Conservation (phyloP, 305 asterid genomes). For the Solanum aculeatissimum region DNA sequence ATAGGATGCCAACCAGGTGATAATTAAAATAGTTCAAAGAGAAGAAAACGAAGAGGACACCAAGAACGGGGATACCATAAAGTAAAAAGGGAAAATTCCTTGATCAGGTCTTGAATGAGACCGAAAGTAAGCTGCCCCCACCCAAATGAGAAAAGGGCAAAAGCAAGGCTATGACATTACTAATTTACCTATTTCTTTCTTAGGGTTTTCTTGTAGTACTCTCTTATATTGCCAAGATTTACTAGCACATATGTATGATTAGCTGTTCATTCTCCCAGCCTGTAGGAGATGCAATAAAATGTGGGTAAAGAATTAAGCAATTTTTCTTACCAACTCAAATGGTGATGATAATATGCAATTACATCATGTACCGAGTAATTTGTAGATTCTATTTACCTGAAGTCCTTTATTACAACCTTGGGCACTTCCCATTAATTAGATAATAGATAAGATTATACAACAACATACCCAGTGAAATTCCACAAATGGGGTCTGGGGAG, state of each 20-base stretch:
- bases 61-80: not conserved
- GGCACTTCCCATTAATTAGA: not conserved
- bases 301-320: not conserved
- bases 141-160: not conserved
- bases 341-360: not conserved
- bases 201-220: not conserved
- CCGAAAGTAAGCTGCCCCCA: not conserved
- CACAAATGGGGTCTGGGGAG: no score
- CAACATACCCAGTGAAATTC: no score
- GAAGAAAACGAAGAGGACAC: not conserved
- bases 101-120: not conserved
- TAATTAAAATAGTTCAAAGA: not conserved
- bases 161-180: not conserved
- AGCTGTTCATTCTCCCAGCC: not conserved
- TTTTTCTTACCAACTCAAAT: not conserved
- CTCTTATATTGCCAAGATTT: not conserved
- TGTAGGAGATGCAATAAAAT: not conserved
- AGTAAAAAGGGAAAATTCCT: not conserved
- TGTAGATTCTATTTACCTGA: not conserved
- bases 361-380: not conserved
- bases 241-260: not conserved
- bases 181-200: not conserved
- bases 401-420: not conserved
- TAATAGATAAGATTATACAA: not conserved
- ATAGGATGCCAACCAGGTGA: not conserved